Evolutionary conservation across 768 basidiomycete genomes (phyloP), one percentile per base, ranked within the genome.

Genomic region (Termitomyces sp.): DNA sequence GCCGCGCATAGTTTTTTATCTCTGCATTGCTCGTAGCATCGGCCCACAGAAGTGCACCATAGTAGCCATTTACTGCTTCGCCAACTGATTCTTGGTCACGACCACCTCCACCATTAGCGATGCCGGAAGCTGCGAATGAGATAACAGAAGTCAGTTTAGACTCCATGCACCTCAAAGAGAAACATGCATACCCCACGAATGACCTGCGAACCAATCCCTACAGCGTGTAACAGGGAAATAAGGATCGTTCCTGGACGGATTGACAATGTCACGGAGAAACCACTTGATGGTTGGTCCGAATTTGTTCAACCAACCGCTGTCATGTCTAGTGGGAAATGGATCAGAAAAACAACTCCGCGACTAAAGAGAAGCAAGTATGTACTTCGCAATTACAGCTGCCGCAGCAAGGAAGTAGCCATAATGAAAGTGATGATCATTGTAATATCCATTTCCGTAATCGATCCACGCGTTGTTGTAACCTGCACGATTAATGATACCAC

Each of bases 391-490:
- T 9, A 74, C 71, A 15, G 74, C 71, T 29, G 70, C 71, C 2
- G 69, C 72, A 29, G 69, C 63, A 11, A 75, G 69, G 59, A 74
- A 66, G 47, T 75, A 75, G 1, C 74, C 74, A 60, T 74, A 75
- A 56, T 75, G 74, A 65, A 75, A 75, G 54, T 74, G 73, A 46
- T 75, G 72, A 55, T 74, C 74, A 43, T 75, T 75, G 65, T 74
- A 75, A 14, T 69, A 75, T 25, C 70, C 73, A 56, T 75, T 75
- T 17, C 74, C 74, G 36, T 67, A 75, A 57, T 75, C 74, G 12
- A 72, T 66, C 60, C 68, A 71, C n/a, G 68, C 59, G 40, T 71
- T 65, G 53, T 69, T 69, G 40, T 69, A 72, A 0, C 72, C 72
- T 14, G 73, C 66, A 20, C 70, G 68, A 59, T 73, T 70, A 34